phyloP scores from a whole-genome alignment of 345 rosid genomes.

The Syzygium aromaticum region DNA sequence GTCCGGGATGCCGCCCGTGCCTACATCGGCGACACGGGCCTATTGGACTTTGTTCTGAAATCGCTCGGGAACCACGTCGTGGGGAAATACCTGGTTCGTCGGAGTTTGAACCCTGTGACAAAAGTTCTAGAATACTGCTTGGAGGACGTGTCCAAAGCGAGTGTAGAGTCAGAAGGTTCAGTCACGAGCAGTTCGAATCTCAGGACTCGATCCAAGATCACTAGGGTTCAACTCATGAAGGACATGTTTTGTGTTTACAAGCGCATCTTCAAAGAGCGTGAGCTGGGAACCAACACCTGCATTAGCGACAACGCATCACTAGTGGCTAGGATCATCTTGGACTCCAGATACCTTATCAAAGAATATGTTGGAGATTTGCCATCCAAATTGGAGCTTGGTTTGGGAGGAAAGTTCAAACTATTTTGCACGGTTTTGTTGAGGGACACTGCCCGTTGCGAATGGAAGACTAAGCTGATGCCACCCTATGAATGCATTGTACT shows the following conservation, averaged over 20 bases:
- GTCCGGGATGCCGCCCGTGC: slow-evolving; percentile 86
- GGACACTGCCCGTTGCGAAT: slow-evolving; percentile 3
- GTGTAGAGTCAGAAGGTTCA: not conserved
- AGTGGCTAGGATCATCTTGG: slow-evolving; percentile 62
- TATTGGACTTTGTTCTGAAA: slow-evolving; percentile 80
- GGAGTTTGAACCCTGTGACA: slow-evolving; percentile 85
- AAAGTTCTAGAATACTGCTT: slow-evolving; percentile 82
- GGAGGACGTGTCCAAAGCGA: slow-evolving; percentile 49
- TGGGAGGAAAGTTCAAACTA: slow-evolving; percentile 36
- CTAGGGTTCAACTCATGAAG: slow-evolving; percentile 54
- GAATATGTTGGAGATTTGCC: slow-evolving; percentile 32
- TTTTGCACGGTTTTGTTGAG: slow-evolving; percentile 43
- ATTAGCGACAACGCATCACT: slow-evolving; percentile 37
- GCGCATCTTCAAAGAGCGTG: slow-evolving; percentile 44
- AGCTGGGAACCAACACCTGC: slow-evolving; percentile 19
- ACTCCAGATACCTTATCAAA: slow-evolving; percentile 60
- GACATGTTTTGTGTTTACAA: slow-evolving; percentile 53
- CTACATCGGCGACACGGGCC: slow-evolving; percentile 86
- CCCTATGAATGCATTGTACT: slow-evolving; percentile 61
- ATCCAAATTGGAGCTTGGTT: slow-evolving; percentile 13
- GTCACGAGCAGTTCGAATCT: slow-evolving; percentile 25
- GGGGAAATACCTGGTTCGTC: slow-evolving; percentile 78
- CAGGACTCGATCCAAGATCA: slow-evolving; percentile 38
- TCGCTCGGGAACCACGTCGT: slow-evolving; percentile 88
- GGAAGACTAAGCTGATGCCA: slow-evolving; percentile 3